A percentile compares a stretch with the other conserved stretches of the same genome.
Conservation (phyloP, 495 filamentous ascomycete species). For the Annulohypoxylon stygium region DNA sequence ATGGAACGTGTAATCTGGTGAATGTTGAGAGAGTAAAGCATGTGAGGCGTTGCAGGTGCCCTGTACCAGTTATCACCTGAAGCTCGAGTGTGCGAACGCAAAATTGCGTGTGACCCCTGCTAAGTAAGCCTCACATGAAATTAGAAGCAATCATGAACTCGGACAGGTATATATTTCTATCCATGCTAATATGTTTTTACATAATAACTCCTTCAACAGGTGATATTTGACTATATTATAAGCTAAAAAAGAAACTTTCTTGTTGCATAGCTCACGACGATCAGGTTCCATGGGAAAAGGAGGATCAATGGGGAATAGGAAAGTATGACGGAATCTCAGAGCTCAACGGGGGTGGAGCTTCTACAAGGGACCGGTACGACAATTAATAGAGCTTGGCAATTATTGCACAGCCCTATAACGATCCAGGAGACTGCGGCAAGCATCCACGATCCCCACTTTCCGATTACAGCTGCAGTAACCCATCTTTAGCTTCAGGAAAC, state of each 20-base stretch:
- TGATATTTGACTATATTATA: not conserved
- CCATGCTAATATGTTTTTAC: not conserved
- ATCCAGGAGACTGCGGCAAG: not conserved
- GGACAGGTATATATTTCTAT: not conserved
- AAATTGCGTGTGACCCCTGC: slow-evolving; percentile 34
- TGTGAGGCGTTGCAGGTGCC: slow-evolving; percentile 43
- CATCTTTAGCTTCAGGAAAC: slow-evolving; percentile 20
- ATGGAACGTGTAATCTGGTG: slow-evolving; percentile 21
- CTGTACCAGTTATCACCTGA: slow-evolving; percentile 36
- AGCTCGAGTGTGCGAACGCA: slow-evolving; percentile 17
- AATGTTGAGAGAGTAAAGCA: slow-evolving; percentile 12
- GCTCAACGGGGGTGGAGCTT: not conserved
- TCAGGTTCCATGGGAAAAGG: not conserved
- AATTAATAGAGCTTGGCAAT: not conserved
- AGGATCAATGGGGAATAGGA: not conserved
- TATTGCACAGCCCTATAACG: slow-evolving; percentile 40
- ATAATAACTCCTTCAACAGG: not conserved
- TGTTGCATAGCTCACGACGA: not conserved
- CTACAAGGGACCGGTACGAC: slow-evolving; percentile 10
- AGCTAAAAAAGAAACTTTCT: not conserved
- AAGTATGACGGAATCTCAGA: slow-evolving; percentile 17
- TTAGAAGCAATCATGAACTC: slow-evolving; percentile 3
- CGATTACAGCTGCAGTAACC: slow-evolving; percentile 31
- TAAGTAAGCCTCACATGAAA: slow-evolving; percentile 39
- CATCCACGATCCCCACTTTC: slow-evolving; percentile 33